Conservation (phyloP, 768 basidiomycete species). For the Pulveroboletus sp. region DNA sequence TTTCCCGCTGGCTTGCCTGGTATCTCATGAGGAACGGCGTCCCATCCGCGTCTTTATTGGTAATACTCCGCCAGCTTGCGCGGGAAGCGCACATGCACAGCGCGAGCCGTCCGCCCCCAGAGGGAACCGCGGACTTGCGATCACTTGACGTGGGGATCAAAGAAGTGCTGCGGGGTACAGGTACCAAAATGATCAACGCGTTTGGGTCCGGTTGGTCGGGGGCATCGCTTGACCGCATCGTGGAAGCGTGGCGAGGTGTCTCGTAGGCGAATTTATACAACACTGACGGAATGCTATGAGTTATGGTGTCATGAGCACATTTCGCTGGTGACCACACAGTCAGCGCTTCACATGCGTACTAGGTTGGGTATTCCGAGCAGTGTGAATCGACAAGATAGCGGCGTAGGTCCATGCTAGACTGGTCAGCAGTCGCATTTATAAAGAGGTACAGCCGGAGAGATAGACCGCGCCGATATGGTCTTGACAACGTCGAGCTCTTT, state of each 20-base stretch:
- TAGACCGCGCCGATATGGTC: too few relatives aligned
- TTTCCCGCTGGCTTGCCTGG: constrained; percentile 56
- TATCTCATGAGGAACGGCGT: constrained; percentile 69
- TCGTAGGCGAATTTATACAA: not conserved
- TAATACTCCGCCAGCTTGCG: constrained; percentile 59
- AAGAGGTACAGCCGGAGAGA: too few relatives aligned
- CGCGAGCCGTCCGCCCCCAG: constrained; percentile 45
- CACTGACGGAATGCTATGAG: too few relatives aligned
- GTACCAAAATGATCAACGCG: constrained; percentile 72
- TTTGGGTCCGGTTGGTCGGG: constrained; percentile 75
- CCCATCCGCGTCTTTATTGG: constrained; percentile 66
- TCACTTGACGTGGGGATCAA: constrained; percentile 62
- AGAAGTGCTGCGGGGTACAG: constrained; percentile 84
- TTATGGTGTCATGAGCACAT: not conserved
- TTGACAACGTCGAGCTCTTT: too few relatives aligned
- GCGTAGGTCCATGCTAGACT: too few relatives aligned
- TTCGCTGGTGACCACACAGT: not conserved
- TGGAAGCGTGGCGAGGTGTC: constrained; percentile 50
- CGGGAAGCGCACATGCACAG: constrained; percentile 61
- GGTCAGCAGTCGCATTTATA: too few relatives aligned
- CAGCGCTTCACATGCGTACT: too few relatives aligned
- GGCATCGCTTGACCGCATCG: constrained; percentile 63
- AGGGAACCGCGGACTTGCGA: constrained; percentile 42
- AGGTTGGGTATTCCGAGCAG: not conserved
- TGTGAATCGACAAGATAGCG: not conserved